Conservation (phyloP, 2,329 filamentous ascomycete genomes). For the Fusarium caatingaense region DNA sequence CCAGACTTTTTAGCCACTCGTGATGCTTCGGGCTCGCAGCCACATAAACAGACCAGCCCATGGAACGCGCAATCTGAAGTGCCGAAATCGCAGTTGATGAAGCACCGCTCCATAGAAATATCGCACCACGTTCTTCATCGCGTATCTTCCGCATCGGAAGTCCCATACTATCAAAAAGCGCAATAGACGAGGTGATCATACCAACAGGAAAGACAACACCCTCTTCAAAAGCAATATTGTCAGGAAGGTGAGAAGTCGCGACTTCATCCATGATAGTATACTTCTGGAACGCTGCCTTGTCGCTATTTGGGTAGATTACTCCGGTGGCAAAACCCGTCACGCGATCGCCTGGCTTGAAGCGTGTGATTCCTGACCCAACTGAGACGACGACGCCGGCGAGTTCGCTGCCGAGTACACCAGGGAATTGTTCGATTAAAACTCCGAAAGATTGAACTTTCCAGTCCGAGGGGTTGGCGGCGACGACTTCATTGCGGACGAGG, state of each 20-base stretch:
- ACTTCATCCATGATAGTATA: constrained; percentile 43
- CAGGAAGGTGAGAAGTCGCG: accelerated
- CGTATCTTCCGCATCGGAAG: constrained; percentile 30
- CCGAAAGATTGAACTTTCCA: constrained; percentile 51
- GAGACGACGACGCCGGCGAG: constrained; percentile 22
- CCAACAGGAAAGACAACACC: constrained; percentile 15
- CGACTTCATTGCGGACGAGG: constrained; percentile 18
- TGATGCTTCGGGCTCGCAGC: constrained; percentile 28
- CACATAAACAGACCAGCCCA: constrained; percentile 25
- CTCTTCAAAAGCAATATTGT: constrained; percentile 41
- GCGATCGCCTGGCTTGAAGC: constrained; percentile 27
- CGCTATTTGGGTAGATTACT: constrained; percentile 44
- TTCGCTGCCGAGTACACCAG: constrained; percentile 33
- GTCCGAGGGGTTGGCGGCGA: constrained; percentile 52
- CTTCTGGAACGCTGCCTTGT: constrained; percentile 52
- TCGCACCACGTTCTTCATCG: constrained; percentile 36
- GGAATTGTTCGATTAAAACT: constrained; percentile 35
- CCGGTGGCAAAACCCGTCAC: constrained; percentile 49
- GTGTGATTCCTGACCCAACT: neutral
- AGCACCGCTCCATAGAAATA: constrained; percentile 51
- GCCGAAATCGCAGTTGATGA: constrained; percentile 34
- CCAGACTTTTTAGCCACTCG: constrained; percentile 8
- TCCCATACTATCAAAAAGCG: neutral
- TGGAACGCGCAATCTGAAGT: constrained; percentile 22
- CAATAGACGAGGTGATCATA: constrained; percentile 3